These are phyloP conservation scores for Cladosporium sp. DNA, from an alignment of 2,329 filamentous ascomycete genomes.

Conservation along the genomic window DNA sequence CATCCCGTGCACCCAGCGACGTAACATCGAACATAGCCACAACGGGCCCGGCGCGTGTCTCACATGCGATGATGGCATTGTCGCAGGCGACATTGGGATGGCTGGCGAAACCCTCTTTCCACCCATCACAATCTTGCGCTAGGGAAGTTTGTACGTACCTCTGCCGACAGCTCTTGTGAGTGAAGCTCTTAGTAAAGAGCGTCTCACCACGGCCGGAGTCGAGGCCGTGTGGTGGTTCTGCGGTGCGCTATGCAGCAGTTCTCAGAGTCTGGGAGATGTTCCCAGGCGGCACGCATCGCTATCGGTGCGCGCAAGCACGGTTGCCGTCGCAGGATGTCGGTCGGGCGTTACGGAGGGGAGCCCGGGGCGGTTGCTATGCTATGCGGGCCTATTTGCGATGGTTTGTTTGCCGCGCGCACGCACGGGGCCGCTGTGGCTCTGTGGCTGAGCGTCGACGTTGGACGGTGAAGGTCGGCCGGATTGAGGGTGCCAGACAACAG, in stretches of 20 bases:
- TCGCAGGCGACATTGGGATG: constrained; percentile 15
- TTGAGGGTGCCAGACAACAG: background rate
- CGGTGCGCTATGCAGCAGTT: background rate
- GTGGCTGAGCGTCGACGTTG: background rate
- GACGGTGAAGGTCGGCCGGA: background rate
- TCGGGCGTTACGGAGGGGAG: constrained; percentile 11
- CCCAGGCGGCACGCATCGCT: constrained; percentile 12
- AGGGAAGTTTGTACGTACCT: constrained; percentile 18
- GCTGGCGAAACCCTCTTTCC: constrained; percentile 11
- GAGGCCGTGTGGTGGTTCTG: background rate
- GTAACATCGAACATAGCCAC: constrained; percentile 30
- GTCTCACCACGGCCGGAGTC: constrained; percentile 2
- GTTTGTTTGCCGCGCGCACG: constrained; percentile 3
- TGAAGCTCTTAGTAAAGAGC: background rate
- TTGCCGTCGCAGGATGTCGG: constrained; percentile 5
- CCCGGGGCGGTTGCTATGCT: constrained; percentile 12
- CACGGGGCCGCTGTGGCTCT: background rate
- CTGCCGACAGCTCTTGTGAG: constrained; percentile 5
- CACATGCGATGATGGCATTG: constrained; percentile 18
- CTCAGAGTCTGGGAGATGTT: background rate
- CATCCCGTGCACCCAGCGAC: constrained; percentile 25
- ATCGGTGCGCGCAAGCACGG: constrained; percentile 12
- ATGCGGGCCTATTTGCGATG: background rate
- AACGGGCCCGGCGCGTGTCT: constrained; percentile 14
- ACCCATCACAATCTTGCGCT: background rate